Conservation (phyloP, 768 basidiomycete genomes). For the Mycena metata region DNA sequence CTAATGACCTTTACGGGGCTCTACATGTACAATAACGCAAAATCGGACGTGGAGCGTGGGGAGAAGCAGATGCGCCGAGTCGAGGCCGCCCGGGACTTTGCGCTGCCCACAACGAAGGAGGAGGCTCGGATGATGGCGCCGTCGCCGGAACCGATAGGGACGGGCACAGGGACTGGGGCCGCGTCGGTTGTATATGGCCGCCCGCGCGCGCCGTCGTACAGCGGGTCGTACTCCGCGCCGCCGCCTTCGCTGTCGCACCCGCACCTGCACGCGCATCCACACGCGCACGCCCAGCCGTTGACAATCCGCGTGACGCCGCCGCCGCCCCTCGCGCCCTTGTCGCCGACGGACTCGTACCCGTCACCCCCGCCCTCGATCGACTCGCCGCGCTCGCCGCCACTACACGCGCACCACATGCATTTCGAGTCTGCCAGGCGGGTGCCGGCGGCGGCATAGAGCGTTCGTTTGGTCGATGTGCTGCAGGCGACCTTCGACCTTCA, state of each 20-base stretch:
- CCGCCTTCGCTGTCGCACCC: background rate
- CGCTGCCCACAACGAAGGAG: conserved; percentile 75
- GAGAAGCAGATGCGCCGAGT: conserved; percentile 89
- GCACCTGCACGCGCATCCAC: conserved; percentile 8
- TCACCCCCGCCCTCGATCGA: conserved; percentile 63
- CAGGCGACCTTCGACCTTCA: too few species aligned
- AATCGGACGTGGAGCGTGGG: conserved; percentile 91
- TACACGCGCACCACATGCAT: conserved; percentile 32
- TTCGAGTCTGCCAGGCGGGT: conserved; percentile 35
- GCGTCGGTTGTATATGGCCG: conserved; percentile 53
- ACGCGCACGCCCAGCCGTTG: conserved; percentile 24
- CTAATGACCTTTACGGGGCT: conserved; percentile 89
- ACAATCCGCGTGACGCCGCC: conserved; percentile 31
- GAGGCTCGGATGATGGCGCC: conserved; percentile 67
- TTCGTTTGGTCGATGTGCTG: too few species aligned
- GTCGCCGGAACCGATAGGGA: conserved; percentile 49
- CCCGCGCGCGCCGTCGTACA: conserved; percentile 49
- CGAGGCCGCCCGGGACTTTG: conserved; percentile 76
- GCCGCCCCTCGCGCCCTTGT: conserved; percentile 20
- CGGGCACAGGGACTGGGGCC: conserved; percentile 53
- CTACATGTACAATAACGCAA: conserved; percentile 97
- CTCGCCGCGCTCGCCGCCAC: conserved; percentile 48
- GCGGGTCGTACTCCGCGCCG: conserved; percentile 11
- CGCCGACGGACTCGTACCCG: conserved; percentile 56
- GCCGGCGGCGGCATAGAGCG: conserved; percentile 26